Evolutionary conservation across 140 eudicot genomes (phyloP).

Genomic region (Ambrosia hybrid): DNA sequence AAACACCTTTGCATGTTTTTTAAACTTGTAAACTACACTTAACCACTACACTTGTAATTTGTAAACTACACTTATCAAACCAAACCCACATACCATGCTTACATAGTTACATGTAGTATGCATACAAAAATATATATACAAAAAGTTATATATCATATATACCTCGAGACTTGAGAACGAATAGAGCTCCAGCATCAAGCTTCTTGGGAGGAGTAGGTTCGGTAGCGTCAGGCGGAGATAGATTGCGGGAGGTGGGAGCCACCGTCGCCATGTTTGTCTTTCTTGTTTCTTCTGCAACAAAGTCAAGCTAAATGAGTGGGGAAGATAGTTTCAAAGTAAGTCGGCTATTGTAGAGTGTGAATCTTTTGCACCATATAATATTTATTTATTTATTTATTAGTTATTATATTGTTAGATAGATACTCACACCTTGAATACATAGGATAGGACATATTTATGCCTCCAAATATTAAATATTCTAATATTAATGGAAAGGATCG

Average conservation of each 20-base stretch:
- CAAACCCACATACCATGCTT: not conserved
- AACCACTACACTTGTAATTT: too few species aligned
- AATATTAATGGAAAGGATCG: too few species aligned
- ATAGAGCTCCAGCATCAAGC: conserved; percentile 75
- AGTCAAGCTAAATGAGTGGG: conserved; percentile 25
- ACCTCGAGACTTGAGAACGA: conserved; percentile 79
- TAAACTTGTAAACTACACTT: too few species aligned
- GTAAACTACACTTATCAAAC: too few species aligned
- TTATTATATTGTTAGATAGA: too few species aligned
- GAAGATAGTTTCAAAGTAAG: conserved; percentile 18
- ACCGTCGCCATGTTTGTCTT: conserved; percentile 34
- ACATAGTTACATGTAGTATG: not conserved
- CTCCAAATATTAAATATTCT: not conserved
- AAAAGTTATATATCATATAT: not conserved
- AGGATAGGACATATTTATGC: too few species aligned
- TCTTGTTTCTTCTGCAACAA: conserved; percentile 7
- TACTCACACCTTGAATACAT: not conserved
- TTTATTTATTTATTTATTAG: not conserved
- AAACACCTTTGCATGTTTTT: too few species aligned
- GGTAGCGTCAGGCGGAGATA: conserved; percentile 18
- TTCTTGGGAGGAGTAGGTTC: conserved; percentile 27
- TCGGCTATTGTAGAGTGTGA: conserved; percentile 1
- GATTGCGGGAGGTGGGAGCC: conserved; percentile 27
- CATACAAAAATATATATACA: too few species aligned
- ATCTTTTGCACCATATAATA: not conserved